Conservation (phyloP, 2,329 filamentous ascomycete genomes). For the Colletotrichum liriopes region DNA sequence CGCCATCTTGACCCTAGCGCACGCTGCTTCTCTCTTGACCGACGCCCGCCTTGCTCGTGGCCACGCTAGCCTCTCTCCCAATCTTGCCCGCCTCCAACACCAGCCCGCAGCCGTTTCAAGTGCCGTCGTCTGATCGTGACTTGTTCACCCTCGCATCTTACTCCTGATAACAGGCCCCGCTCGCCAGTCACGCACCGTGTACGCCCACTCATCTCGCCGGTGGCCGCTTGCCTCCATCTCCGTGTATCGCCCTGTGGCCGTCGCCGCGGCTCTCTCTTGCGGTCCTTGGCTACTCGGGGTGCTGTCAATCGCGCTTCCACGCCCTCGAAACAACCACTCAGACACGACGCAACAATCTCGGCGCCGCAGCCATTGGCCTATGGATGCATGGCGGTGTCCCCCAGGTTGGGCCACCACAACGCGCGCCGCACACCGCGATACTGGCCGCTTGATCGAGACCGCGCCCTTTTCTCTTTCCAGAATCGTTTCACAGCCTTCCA, state of each 20-base stretch:
- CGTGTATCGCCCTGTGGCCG: neutral
- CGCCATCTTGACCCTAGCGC: neutral
- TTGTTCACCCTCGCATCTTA: constrained; percentile 1
- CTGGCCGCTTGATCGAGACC: neutral
- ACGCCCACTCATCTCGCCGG: neutral
- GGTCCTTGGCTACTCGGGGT: neutral
- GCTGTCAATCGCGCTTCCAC: neutral
- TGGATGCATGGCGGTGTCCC: neutral
- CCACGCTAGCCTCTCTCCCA: neutral
- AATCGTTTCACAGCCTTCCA: neutral
- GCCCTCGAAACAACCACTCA: too few relatives aligned
- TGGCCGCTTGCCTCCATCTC: neutral
- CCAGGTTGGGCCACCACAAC: neutral
- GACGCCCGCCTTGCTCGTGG: neutral
- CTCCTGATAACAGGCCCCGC: neutral
- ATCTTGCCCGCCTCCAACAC: neutral
- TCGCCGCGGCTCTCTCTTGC: neutral
- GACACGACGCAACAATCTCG: neutral
- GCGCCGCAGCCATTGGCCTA: neutral
- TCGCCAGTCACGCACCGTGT: neutral
- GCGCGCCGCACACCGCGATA: neutral
- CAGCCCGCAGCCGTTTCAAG: neutral
- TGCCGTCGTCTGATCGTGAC: neutral
- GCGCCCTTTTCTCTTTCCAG: neutral
- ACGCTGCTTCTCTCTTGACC: neutral